Percentiles rank a stretch among this genome's conserved stretches.
phyloP scores from a whole-genome alignment of 257 asterid species.

The Salvia rosmarinus region DNA sequence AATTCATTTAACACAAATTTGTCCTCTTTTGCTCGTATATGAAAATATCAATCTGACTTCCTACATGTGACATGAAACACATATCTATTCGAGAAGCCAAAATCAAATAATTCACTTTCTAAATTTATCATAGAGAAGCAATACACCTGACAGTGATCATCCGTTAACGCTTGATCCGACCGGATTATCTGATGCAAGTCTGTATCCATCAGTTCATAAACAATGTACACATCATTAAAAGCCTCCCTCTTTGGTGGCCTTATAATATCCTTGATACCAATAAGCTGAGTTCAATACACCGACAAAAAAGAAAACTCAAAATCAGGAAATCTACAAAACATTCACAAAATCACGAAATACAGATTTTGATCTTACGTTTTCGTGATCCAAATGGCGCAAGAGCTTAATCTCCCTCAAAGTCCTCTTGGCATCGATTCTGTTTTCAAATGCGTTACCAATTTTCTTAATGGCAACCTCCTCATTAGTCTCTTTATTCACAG shows the following conservation, averaged over 20 bases:
- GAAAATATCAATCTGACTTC: neutral
- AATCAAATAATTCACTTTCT: neutral
- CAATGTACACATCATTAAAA: conserved; percentile 80
- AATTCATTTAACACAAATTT: neutral
- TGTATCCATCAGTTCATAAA: conserved; percentile 83
- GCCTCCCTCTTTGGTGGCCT: conserved; percentile 69
- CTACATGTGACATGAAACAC: neutral
- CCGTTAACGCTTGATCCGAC: conserved; percentile 68
- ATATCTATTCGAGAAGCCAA: neutral
- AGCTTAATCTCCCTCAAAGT: conserved; percentile 84
- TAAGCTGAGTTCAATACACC: conserved; percentile 49
- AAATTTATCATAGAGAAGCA: neutral
- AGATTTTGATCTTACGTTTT: conserved; percentile 52
- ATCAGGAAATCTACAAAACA: neutral
- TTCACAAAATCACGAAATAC: neutral
- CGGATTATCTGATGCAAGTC: conserved; percentile 92
- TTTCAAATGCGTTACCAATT: conserved; percentile 82
- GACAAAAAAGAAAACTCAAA: conserved; percentile 10
- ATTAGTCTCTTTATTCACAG: conserved; percentile 64
- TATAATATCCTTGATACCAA: conserved; percentile 80
- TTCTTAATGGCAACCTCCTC: conserved; percentile 88
- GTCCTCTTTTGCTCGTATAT: neutral
- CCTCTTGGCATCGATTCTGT: conserved; percentile 79
- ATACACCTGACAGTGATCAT: conserved; percentile 82
- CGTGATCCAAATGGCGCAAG: conserved; percentile 82